Evolutionary conservation across 1,139 yeast genomes (phyloP).

Genomic region (Blastobotrys capitulatus): DNA sequence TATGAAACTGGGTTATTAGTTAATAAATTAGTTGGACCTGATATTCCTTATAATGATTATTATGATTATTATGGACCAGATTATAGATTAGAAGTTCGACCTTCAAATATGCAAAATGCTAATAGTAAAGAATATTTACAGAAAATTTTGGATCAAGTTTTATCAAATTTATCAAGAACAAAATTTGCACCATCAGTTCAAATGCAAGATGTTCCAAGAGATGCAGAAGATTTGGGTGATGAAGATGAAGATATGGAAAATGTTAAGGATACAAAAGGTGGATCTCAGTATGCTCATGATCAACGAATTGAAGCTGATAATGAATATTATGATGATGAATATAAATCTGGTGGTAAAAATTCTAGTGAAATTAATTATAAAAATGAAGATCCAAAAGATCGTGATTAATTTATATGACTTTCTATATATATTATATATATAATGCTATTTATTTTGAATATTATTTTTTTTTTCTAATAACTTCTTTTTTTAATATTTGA

Average conservation of each 20-base stretch:
- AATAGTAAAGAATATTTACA: slow-evolving; percentile 90
- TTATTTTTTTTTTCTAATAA: background rate
- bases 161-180: slow-evolving; percentile 75
- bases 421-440: slow-evolving; percentile 1
- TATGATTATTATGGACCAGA: slow-evolving; percentile 97
- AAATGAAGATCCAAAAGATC: slow-evolving; percentile 18
- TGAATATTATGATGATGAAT: slow-evolving; percentile 38
- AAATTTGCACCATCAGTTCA: slow-evolving; percentile 96
- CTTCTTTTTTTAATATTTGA: background rate
- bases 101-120: slow-evolving; percentile 95
- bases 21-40: slow-evolving; percentile 70
- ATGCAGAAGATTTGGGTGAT: slow-evolving; percentile 67
- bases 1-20: slow-evolving; percentile 87
- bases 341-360: slow-evolving; percentile 28
- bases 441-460: background rate
- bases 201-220: slow-evolving; percentile 83
- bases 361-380: slow-evolving; percentile 17
- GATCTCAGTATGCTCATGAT: slow-evolving; percentile 81
- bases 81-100: slow-evolving; percentile 75
- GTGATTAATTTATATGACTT: too few species aligned
- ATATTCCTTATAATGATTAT: slow-evolving; percentile 92
- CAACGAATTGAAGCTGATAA: slow-evolving; percentile 42
- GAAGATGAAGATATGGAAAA: slow-evolving; percentile 63
- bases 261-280: slow-evolving; percentile 87
- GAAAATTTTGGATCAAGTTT: slow-evolving; percentile 72